These are phyloP conservation scores for Didymella glomerata DNA, from an alignment of 2,329 filamentous ascomycete species.

Conservation along the genomic window DNA sequence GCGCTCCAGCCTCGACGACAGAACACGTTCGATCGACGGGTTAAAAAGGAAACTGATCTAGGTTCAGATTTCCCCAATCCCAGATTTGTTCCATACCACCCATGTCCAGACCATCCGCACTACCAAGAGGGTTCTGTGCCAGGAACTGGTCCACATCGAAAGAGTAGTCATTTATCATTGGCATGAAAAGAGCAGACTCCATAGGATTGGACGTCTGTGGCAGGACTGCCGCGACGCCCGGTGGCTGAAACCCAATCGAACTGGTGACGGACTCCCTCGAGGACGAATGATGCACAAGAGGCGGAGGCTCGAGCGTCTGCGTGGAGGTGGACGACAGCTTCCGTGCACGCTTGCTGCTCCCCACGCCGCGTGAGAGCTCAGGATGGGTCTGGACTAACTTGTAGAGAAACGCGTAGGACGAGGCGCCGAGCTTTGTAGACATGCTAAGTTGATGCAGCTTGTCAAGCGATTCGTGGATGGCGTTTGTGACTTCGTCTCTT, in stretches of 20 bases:
- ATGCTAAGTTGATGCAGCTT: conserved; percentile 44
- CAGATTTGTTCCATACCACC: conserved; percentile 46
- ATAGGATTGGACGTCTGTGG: conserved; percentile 2
- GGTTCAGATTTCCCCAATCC: conserved; percentile 43
- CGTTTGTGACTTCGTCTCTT: conserved; percentile 53
- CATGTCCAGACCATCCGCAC: conserved; percentile 31
- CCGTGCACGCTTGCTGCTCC: conserved; percentile 27
- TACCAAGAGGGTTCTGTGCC: conserved; percentile 36
- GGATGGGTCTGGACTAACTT: conserved; percentile 44
- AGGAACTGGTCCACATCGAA: conserved; percentile 45
- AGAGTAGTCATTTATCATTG: conserved; percentile 28
- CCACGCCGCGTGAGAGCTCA: conserved; percentile 27
- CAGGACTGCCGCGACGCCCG: background rate
- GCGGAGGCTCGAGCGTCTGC: background rate
- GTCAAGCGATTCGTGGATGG: conserved; percentile 47
- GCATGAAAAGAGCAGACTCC: conserved; percentile 4
- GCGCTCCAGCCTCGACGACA: background rate
- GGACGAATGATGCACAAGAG: conserved; percentile 8
- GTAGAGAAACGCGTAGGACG: conserved; percentile 43
- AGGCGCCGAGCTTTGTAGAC: conserved; percentile 41
- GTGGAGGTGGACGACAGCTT: conserved; percentile 17
- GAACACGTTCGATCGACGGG: background rate
- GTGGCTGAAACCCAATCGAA: background rate
- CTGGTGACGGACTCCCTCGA: background rate
- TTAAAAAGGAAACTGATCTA: conserved; percentile 28